Percentiles rank a stretch among this genome's conserved stretches.
phyloP scores from a whole-genome alignment of 306 rosid species.

The Sesbania bispinosa region DNA sequence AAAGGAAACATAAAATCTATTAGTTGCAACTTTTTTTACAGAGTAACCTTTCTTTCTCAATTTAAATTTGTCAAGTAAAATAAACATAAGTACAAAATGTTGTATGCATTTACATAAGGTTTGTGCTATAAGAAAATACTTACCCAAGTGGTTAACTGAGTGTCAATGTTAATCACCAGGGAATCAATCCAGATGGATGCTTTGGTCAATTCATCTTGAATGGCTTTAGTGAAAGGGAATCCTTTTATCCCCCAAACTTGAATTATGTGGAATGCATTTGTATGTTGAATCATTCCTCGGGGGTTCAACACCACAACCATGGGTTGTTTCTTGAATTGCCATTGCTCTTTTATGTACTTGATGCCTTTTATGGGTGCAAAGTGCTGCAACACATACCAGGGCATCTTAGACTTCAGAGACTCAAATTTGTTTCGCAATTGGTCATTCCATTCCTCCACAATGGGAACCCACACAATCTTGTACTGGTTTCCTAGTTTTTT shows the following conservation, averaged over 20 bases:
- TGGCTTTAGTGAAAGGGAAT: conserved; percentile 33
- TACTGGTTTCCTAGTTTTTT: conserved; percentile 18
- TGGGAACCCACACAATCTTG: conserved; percentile 60
- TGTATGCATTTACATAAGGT: background rate
- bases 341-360: conserved; percentile 42
- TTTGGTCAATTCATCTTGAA: background rate
- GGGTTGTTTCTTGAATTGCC: conserved; percentile 48
- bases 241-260: conserved; percentile 44
- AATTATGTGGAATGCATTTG: conserved; percentile 51
- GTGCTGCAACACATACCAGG: conserved; percentile 40
- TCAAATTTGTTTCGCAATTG: conserved; percentile 32
- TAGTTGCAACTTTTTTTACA: background rate
- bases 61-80: background rate
- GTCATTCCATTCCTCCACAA: conserved; percentile 50
- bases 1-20: background rate
- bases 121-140: background rate
- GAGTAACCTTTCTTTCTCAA: background rate
- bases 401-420: conserved; percentile 34
- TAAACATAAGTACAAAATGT: background rate
- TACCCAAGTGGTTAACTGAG: conserved; percentile 23
- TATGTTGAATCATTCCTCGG: conserved; percentile 39
- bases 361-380: conserved; percentile 33
- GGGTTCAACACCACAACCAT: conserved; percentile 33
- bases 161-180: background rate
- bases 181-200: conserved; percentile 10